These are phyloP conservation scores for Claviceps lovelessii DNA, from an alignment of 2,329 filamentous ascomycete genomes.

Conservation along the genomic window DNA sequence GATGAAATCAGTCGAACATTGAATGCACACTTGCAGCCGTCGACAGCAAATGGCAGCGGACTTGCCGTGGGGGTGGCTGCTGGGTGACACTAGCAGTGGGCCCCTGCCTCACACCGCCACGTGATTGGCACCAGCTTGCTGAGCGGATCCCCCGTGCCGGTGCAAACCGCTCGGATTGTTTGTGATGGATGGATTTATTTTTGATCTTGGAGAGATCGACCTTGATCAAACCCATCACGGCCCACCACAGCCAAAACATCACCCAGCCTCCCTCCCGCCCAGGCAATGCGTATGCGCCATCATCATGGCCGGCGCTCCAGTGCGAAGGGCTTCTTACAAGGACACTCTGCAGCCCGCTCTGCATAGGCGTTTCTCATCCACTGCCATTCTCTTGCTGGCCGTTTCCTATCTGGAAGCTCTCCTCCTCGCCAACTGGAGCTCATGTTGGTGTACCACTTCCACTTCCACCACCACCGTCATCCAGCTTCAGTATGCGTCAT, in stretches of 20 bases:
- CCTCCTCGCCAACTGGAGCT: slow-evolving; percentile 52
- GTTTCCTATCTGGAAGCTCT: slow-evolving; percentile 63
- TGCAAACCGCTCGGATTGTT: background rate
- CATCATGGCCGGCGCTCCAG: slow-evolving; percentile 37
- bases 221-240: background rate
- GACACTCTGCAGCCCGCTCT: slow-evolving; percentile 82
- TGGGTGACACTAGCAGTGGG: background rate
- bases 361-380: slow-evolving; percentile 73
- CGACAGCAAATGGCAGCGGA: background rate
- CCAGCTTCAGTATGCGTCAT: background rate
- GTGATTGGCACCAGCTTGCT: slow-evolving; percentile 11
- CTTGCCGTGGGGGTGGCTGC: background rate
- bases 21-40: too few species aligned
- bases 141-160: slow-evolving; percentile 2
- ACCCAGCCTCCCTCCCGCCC: slow-evolving; percentile 5
- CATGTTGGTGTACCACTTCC: slow-evolving; percentile 37
- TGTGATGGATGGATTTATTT: too few species aligned
- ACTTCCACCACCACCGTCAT: background rate
- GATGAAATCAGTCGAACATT: background rate
- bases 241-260: background rate
- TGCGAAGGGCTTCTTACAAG: slow-evolving; percentile 55
- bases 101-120: slow-evolving; percentile 12
- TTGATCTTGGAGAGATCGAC: too few species aligned
- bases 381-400: slow-evolving; percentile 52
- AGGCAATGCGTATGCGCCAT: slow-evolving; percentile 28